Conservation (phyloP, 2,329 filamentous ascomycete genomes). For the Fusarium metavorans region DNA sequence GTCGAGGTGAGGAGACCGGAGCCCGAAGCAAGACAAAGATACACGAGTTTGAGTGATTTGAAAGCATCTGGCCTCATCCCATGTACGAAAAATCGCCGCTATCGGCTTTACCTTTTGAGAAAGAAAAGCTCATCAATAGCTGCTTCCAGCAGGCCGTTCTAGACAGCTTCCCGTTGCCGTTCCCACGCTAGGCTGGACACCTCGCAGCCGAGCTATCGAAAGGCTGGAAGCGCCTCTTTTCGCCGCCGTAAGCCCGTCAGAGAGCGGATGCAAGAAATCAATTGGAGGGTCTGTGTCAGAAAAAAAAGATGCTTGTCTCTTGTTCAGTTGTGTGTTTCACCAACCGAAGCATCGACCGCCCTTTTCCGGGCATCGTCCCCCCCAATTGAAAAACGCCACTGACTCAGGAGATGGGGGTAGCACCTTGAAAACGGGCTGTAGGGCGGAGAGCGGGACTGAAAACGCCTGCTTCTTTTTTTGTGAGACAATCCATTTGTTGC, state of each 20-base stretch:
- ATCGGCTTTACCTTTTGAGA: not conserved
- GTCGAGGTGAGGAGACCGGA: constrained; percentile 21
- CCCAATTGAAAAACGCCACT: constrained; percentile 21
- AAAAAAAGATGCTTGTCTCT: not conserved
- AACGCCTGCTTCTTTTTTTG: not conserved
- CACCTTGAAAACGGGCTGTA: not conserved
- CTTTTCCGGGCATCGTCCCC: constrained; percentile 1
- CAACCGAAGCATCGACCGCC: constrained; percentile 16
- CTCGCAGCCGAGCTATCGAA: constrained; percentile 9
- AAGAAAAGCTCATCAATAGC: not conserved
- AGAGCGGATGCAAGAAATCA: not conserved
- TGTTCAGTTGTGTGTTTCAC: constrained; percentile 38
- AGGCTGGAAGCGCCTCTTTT: constrained; percentile 1
- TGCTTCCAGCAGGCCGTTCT: constrained; percentile 6
- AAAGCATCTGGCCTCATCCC: not conserved
- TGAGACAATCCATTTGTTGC: constrained; percentile 4
- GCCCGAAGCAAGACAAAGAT: constrained; percentile 11
- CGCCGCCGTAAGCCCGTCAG: constrained; percentile 1
- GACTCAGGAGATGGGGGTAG: constrained; percentile 7
- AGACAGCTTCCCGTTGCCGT: constrained; percentile 13
- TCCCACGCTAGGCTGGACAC: constrained; percentile 21
- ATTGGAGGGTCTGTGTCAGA: not conserved
- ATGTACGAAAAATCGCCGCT: not conserved
- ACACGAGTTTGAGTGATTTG: constrained; percentile 6
- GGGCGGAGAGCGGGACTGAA: not conserved